phyloP scores from a whole-genome alignment of 2,329 filamentous ascomycete genomes.

The Cladophialophora yegresii region DNA sequence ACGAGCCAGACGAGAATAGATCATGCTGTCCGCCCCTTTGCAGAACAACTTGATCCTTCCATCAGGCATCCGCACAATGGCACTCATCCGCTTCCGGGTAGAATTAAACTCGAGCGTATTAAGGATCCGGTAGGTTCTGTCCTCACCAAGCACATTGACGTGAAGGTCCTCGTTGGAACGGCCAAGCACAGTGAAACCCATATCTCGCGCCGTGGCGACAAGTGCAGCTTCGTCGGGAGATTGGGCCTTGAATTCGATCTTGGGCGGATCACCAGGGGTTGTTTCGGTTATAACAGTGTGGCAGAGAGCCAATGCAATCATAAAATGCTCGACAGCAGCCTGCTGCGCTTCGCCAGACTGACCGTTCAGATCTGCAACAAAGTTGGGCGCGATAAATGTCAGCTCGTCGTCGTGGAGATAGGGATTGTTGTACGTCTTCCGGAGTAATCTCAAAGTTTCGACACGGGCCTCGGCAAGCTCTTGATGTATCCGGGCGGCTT shows the following conservation, averaged over 20 bases:
- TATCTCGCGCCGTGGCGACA: conserved; percentile 89
- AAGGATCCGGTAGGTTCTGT: conserved; percentile 80
- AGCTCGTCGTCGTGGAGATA: conserved; percentile 87
- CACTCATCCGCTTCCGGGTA: conserved; percentile 94
- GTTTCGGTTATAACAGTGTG: conserved; percentile 94
- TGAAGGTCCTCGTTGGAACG: conserved; percentile 77
- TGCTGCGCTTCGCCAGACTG: conserved; percentile 75
- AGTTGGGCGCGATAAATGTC: conserved; percentile 90
- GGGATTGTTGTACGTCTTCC: conserved; percentile 80
- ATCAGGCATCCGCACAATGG: conserved; percentile 92
- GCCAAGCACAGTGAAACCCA: conserved; percentile 90
- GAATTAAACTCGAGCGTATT: conserved; percentile 99
- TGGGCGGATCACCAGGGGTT: conserved; percentile 83
- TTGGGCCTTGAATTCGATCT: conserved; percentile 93
- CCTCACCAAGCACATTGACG: conserved; percentile 82
- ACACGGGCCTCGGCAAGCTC: conserved; percentile 79
- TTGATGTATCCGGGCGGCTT: conserved; percentile 68
- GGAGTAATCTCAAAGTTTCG: conserved; percentile 70
- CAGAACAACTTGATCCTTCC: conserved; percentile 88
- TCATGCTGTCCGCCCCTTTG: conserved; percentile 96
- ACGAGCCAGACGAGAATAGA: conserved; percentile 84
- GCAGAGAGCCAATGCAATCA: conserved; percentile 92
- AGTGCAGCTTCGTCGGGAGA: conserved; percentile 95
- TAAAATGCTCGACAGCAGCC: conserved; percentile 80
- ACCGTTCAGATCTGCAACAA: conserved; percentile 78